Percentiles rank a stretch among this genome's conserved stretches.
These are phyloP conservation scores for Silene noctiflora DNA, from an alignment of 179 eudicot species.

Conservation along the genomic window DNA sequence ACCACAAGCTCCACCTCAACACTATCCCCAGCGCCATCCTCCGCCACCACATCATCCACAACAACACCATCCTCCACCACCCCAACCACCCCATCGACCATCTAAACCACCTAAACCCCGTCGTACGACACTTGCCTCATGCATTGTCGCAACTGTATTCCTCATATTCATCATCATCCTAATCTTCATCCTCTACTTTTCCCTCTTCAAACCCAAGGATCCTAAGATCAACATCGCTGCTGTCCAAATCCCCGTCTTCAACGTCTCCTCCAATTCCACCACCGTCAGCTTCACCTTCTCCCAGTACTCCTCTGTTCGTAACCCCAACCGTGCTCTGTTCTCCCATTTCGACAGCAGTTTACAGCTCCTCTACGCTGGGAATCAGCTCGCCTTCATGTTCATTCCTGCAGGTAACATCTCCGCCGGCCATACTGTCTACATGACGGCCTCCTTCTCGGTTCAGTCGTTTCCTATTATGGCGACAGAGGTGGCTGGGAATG, in stretches of 20 bases:
- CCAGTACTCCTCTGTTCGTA: constrained; percentile 62
- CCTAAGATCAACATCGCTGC: constrained; percentile 58
- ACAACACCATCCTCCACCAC: constrained; percentile 12
- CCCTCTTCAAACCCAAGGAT: constrained; percentile 65
- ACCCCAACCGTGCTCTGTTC: constrained; percentile 70
- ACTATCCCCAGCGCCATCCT: background rate
- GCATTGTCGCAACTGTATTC: constrained; percentile 77
- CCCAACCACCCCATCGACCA: too few species aligned
- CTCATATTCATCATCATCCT: constrained; percentile 51
- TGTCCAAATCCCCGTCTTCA: constrained; percentile 69
- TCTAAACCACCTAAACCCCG: constrained; percentile 28
- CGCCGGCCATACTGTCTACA: constrained; percentile 48
- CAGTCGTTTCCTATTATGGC: constrained; percentile 49
- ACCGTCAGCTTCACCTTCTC: constrained; percentile 80
- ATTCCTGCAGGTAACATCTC: constrained; percentile 69
- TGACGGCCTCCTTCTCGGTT: constrained; percentile 68
- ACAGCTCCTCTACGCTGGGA: constrained; percentile 61
- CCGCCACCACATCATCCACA: background rate
- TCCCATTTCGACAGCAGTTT: constrained; percentile 79
- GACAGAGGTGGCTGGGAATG: constrained; percentile 4
- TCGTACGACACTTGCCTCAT: constrained; percentile 68
- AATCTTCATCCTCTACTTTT: constrained; percentile 58
- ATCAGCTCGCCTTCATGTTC: constrained; percentile 74
- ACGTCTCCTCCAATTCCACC: constrained; percentile 47
- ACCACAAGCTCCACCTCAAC: background rate